These are phyloP conservation scores for Paraphysoderma sedebokerense DNA, from an alignment of 371 early-diverging fungal genomes.

Conservation along the genomic window DNA sequence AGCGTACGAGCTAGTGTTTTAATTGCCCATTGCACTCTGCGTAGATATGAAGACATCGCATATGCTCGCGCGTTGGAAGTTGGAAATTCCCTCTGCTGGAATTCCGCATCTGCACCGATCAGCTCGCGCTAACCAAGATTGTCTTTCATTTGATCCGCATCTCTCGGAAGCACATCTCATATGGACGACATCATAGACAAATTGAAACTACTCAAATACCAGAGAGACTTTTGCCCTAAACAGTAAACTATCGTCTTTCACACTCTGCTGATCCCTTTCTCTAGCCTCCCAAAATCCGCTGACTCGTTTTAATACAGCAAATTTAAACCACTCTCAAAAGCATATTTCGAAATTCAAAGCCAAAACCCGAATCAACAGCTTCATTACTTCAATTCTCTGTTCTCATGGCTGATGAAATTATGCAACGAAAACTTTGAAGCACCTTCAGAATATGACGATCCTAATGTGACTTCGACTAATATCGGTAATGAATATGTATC, in stretches of 20 bases:
- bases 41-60: too few relatives aligned
- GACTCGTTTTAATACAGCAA: constrained; percentile 8
- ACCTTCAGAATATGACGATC: constrained; percentile 33
- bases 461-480: constrained; percentile 25
- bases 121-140: too few relatives aligned
- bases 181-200: background rate
- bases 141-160: too few relatives aligned
- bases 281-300: too few relatives aligned
- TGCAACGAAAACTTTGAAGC: constrained; percentile 13
- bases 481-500: constrained; percentile 11
- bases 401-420: constrained; percentile 20
- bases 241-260: background rate
- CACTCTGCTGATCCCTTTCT: too few relatives aligned
- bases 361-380: constrained; percentile 29
- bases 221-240: background rate
- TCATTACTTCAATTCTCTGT: constrained; percentile 20
- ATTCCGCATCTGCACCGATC: too few relatives aligned
- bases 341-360: constrained; percentile 17
- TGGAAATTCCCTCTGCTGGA: too few relatives aligned
- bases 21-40: too few relatives aligned
- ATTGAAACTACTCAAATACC: background rate
- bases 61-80: too few relatives aligned
- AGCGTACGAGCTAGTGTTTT: too few relatives aligned
- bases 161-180: too few relatives aligned
- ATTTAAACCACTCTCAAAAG: constrained; percentile 14